These are phyloP conservation scores for Trichoderma asperelloides DNA, from an alignment of 495 filamentous ascomycete species.

Conservation along the genomic window DNA sequence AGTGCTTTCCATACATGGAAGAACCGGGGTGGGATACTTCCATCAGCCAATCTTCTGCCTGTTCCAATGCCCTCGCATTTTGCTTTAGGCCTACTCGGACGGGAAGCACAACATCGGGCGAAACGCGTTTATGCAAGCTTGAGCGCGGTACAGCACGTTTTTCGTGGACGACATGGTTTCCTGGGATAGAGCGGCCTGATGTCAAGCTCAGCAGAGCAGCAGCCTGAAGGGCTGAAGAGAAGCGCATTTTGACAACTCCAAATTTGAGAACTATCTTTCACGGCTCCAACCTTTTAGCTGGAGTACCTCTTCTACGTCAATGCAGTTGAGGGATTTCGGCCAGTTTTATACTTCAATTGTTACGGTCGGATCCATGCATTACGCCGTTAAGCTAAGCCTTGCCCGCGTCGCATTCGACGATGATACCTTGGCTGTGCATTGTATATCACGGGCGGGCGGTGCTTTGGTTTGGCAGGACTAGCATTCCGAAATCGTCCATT, in stretches of 20 bases:
- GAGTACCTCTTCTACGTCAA: background rate
- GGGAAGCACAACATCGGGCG: background rate
- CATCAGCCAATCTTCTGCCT: slow-evolving; percentile 22
- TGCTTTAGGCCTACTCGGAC: slow-evolving; percentile 8
- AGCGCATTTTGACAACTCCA: background rate
- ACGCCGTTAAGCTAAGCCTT: background rate
- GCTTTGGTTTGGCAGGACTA: background rate
- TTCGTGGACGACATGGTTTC: background rate
- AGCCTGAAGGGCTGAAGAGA: background rate
- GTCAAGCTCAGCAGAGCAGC: background rate
- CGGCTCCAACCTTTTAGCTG: background rate
- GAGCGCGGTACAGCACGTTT: background rate
- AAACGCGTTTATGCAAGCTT: background rate
- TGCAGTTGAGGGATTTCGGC: background rate
- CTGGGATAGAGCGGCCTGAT: background rate
- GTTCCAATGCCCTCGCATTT: slow-evolving; percentile 10
- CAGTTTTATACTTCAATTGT: background rate
- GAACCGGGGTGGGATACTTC: slow-evolving; percentile 54
- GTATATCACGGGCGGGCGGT: background rate
- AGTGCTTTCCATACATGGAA: slow-evolving; percentile 45
- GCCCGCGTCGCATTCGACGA: background rate
- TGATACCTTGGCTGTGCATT: background rate
- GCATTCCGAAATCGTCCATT: background rate
- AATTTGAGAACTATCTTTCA: background rate
- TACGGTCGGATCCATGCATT: background rate